phyloP scores from a whole-genome alignment of 306 rosid genomes.

The Inga leiocalycina region DNA sequence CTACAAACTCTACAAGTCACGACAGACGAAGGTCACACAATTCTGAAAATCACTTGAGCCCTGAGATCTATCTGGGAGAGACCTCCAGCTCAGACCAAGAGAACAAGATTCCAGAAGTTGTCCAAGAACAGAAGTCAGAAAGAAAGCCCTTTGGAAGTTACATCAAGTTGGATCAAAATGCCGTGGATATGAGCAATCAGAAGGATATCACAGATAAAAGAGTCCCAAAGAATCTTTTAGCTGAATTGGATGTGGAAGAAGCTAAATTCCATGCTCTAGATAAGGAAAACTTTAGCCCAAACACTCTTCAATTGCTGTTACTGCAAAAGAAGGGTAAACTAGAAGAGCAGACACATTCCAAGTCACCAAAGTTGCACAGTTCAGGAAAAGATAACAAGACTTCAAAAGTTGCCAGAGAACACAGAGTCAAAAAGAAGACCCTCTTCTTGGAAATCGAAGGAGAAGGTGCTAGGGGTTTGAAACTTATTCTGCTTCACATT shows the following conservation, averaged over 20 bases:
- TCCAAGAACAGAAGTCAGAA: slow-evolving; percentile 41
- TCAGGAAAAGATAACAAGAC: slow-evolving; percentile 57
- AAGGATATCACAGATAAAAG: slow-evolving; percentile 19
- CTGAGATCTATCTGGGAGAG: slow-evolving; percentile 39
- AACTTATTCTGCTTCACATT: slow-evolving; percentile 73
- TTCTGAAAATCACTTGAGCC: slow-evolving; percentile 35
- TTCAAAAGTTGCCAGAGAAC: slow-evolving; percentile 43
- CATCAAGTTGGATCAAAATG: slow-evolving; percentile 38
- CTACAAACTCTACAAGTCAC: slow-evolving; percentile 26
- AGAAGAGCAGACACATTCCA: no score
- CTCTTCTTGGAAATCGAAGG: slow-evolving; percentile 47
- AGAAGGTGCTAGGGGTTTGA: slow-evolving; percentile 64
- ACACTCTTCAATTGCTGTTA: slow-evolving; percentile 45
- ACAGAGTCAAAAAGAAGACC: slow-evolving; percentile 37
- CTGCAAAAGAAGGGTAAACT: slow-evolving; percentile 52
- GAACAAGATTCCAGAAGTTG: slow-evolving; percentile 45
- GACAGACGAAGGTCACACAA: slow-evolving; percentile 24
- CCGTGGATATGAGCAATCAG: not conserved
- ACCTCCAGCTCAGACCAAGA: slow-evolving; percentile 45
- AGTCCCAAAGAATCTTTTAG: slow-evolving; percentile 21
- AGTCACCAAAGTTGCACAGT: not conserved
- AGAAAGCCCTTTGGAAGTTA: slow-evolving; percentile 44
- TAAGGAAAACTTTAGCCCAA: slow-evolving; percentile 73
- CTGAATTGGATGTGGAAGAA: slow-evolving; percentile 46
- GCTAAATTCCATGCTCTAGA: slow-evolving; percentile 62